These are phyloP conservation scores for Penicillium mononematosum DNA, from an alignment of 495 filamentous ascomycete species.

Conservation along the genomic window DNA sequence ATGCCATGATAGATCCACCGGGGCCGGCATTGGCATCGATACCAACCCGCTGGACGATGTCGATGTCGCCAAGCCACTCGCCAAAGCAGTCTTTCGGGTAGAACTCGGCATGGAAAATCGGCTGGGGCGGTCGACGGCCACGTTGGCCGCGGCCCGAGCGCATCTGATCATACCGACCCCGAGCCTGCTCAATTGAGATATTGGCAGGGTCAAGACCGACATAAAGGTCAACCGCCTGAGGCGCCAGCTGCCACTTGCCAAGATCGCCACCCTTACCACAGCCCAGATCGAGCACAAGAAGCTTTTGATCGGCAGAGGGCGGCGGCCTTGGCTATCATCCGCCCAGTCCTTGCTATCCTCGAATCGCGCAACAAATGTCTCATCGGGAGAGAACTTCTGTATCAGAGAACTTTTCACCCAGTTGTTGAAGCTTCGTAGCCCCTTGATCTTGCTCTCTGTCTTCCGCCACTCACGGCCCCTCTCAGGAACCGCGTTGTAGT, in stretches of 20 bases:
- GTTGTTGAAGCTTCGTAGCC: conserved; percentile 92
- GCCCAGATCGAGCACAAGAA: conserved; percentile 87
- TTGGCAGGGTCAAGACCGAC: conserved; percentile 92
- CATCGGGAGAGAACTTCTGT: conserved; percentile 89
- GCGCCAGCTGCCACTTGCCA: conserved; percentile 90
- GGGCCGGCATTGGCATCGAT: conserved; percentile 69
- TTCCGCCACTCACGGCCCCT: conserved; percentile 92
- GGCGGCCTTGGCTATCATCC: conserved; percentile 52
- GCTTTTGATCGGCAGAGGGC: conserved; percentile 44
- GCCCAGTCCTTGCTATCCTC: conserved; percentile 45
- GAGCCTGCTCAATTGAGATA: conserved; percentile 83
- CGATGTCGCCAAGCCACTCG: conserved; percentile 72
- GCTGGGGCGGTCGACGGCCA: conserved; percentile 55
- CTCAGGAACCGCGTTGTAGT: conserved; percentile 91
- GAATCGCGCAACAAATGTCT: conserved; percentile 56
- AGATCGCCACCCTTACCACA: conserved; percentile 97
- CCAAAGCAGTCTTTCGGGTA: conserved; percentile 86
- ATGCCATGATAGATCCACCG: conserved; percentile 51
- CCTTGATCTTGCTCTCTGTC: conserved; percentile 90
- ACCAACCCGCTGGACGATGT: conserved; percentile 77
- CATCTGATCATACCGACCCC: conserved; percentile 78
- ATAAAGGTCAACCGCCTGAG: conserved; percentile 80
- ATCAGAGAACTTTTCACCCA: conserved; percentile 98
- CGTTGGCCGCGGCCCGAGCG: conserved; percentile 53
- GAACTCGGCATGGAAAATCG: conserved; percentile 80